Evolutionary conservation across 208 protist species (phyloP), one percentile per base, ranked within the genome.

Genomic region (Trypanosoma caninum): DNA sequence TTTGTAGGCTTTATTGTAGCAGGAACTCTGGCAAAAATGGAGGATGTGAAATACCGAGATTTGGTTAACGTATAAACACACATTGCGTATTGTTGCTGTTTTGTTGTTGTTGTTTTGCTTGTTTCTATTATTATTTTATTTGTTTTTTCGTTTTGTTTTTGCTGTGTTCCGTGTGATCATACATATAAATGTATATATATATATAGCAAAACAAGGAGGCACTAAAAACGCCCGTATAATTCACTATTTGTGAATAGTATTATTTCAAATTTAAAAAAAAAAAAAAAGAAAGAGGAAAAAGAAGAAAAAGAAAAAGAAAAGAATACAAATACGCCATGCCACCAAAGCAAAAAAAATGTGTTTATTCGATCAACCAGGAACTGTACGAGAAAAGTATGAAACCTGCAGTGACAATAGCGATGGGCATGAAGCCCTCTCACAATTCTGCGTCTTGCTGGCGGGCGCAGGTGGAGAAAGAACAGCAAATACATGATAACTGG

Each of bases 391-490:
- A 67, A 23, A 76, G 74, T 47, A 65, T 72, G 25, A 71, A 79
- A 57, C 85, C 82, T 9, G 60, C 72, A 28, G 54, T 51, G 18
- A 93, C 86, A 5, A 63, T 84, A 13, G 79, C 80, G 14, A 93
- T 93, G 86, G 86, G 86, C 13, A 77, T 93, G 72, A 93, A 93
- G 57, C 30, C 20, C 42, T 72, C 66, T 16, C 68, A 76, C 6
- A 65, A 35, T n/a, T 65, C 85, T 27, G 66, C 78, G 11, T 57
- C 67, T 33, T 76, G 72, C 53, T 93, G 87, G 87, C 42, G 41
- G 3, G 61, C 66, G 6, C 81, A 90, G 55, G 76, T 90, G 1
- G 59, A 65, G 7, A 58, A 53, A 2, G 87, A 93, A 74, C 33
- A 85, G 54, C 23, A 18, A 6, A 63, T 91, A 10, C 56, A 59